Evolutionary conservation across 352 stramenopile genomes (phyloP).

Genomic region (Plasmopara muralis): DNA sequence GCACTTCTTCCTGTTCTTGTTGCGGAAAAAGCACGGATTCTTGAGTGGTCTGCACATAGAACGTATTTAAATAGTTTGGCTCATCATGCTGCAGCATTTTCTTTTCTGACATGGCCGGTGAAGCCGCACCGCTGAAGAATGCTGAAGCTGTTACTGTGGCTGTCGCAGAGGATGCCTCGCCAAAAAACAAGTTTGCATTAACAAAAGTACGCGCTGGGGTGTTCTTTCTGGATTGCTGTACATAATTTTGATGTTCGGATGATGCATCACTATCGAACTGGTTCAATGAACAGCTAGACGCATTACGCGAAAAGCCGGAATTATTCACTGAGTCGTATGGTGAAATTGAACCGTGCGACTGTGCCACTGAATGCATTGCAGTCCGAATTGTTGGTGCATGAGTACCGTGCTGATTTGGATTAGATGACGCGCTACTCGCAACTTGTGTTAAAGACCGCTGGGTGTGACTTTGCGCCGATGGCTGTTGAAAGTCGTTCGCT

Average conservation of each 20-base stretch:
- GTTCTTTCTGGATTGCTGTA: slow-evolving; percentile 5
- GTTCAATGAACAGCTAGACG: slow-evolving; percentile 23
- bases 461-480: slow-evolving; percentile 6
- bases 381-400: slow-evolving; percentile 4
- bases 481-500: slow-evolving; percentile 8
- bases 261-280: slow-evolving; percentile 13
- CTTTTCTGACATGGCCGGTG: slow-evolving; percentile 15
- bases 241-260: slow-evolving; percentile 6
- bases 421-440: slow-evolving; percentile 33
- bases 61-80: slow-evolving; percentile 2
- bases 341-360: slow-evolving; percentile 15
- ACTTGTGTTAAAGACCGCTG: slow-evolving; percentile 28
- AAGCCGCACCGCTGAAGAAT: slow-evolving; percentile 26
- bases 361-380: slow-evolving; percentile 7
- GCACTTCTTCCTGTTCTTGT: slow-evolving; percentile 7
- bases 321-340: slow-evolving; percentile 19
- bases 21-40: slow-evolving; percentile 5
- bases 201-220: slow-evolving; percentile 3
- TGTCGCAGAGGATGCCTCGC: slow-evolving; percentile 5
- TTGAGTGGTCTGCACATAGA: slow-evolving; percentile 3
- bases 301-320: slow-evolving; percentile 9
- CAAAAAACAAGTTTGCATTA: slow-evolving; percentile 26
- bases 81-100: slow-evolving; percentile 8
- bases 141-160: slow-evolving; percentile 20
- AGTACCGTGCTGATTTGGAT: slow-evolving; percentile 21